A percentile compares a stretch with the other conserved stretches of the same genome.
Conservation (phyloP, 1,284 basidiomycete genomes). For the Sporisorium graminicola region DNA sequence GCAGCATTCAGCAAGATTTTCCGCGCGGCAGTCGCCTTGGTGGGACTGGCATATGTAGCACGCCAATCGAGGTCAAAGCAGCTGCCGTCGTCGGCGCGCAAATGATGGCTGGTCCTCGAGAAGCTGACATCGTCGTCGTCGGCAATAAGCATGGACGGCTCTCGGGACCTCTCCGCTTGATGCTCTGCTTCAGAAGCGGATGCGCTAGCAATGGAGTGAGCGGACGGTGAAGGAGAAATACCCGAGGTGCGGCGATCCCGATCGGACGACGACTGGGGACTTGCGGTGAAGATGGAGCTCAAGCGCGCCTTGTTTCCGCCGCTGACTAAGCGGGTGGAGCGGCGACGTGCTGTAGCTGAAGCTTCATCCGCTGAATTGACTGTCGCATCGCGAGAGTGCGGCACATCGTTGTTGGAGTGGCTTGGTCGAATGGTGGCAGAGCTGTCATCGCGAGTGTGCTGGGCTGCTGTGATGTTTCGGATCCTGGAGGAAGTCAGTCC, state of each 20-base stretch:
- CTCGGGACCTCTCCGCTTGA: conserved; percentile 38
- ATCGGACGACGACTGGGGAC: conserved; percentile 19
- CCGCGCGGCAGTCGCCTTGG: conserved; percentile 15
- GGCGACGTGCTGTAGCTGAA: conserved; percentile 17
- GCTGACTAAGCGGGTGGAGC: conserved; percentile 16
- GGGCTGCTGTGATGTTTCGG: conserved; percentile 1
- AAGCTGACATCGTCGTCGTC: conserved; percentile 36
- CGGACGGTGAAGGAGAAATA: conserved; percentile 24
- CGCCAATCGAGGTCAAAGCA: conserved; percentile 50
- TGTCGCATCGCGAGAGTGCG: not conserved
- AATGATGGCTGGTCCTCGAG: conserved; percentile 27
- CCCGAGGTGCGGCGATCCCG: not conserved
- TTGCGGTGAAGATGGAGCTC: conserved; percentile 47
- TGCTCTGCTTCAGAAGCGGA: conserved; percentile 15
- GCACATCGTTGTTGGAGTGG: conserved; percentile 6
- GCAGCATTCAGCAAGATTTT: not conserved
- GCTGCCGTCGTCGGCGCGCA: conserved; percentile 54
- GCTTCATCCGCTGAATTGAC: not conserved
- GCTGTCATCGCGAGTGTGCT: conserved; percentile 48
- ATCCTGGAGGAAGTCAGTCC: conserved; percentile 12
- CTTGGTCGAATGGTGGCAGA: conserved; percentile 43
- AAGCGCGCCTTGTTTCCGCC: conserved; percentile 22
- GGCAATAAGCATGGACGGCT: conserved; percentile 49
- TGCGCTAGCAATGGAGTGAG: conserved; percentile 17
- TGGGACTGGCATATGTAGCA: conserved; percentile 21